phyloP scores from a whole-genome alignment of 2,329 filamentous ascomycete species.

The Tolypocladium capitatum region DNA sequence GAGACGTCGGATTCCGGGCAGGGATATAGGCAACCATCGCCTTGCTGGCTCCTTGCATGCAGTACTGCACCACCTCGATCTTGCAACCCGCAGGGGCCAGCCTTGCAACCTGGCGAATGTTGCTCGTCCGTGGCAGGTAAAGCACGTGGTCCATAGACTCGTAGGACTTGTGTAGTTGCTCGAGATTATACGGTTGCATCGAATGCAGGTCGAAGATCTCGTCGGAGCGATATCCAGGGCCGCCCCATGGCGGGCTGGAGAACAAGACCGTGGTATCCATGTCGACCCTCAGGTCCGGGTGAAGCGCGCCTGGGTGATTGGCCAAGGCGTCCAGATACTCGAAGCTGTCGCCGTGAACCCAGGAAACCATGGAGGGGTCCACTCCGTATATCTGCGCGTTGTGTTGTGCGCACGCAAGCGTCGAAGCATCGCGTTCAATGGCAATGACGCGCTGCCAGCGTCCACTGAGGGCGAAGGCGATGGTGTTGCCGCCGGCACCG shows the following conservation, averaged over 20 bases:
- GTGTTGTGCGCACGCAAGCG: slow-evolving; percentile 79
- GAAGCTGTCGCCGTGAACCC: slow-evolving; percentile 81
- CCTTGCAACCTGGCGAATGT: slow-evolving; percentile 63
- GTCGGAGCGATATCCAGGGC: slow-evolving; percentile 40
- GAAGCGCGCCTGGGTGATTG: slow-evolving; percentile 21
- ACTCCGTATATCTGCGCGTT: slow-evolving; percentile 84
- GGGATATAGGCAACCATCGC: slow-evolving; percentile 54
- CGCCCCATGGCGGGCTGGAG: slow-evolving; percentile 48
- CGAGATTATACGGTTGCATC: slow-evolving; percentile 79
- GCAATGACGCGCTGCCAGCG: slow-evolving; percentile 77
- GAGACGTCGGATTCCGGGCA: slow-evolving; percentile 3
- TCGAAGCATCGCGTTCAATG: slow-evolving; percentile 70
- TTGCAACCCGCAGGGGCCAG: slow-evolving; percentile 37
- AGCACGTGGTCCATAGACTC: slow-evolving; percentile 50
- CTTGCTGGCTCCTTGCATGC: slow-evolving; percentile 81
- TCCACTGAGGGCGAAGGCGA: slow-evolving; percentile 75
- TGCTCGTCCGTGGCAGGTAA: slow-evolving; percentile 75
- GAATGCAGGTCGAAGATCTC: slow-evolving; percentile 68
- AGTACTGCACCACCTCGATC: slow-evolving; percentile 76
- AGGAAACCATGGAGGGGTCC: slow-evolving; percentile 56
- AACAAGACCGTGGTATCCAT: slow-evolving; percentile 33
- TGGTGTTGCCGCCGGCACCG: slow-evolving; percentile 84
- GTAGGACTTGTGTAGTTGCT: slow-evolving; percentile 49
- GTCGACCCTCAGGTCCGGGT: slow-evolving; percentile 27
- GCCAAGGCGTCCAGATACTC: slow-evolving; percentile 44